A percentile compares a stretch with the other conserved stretches of the same genome.
phyloP scores from a whole-genome alignment of 2,329 filamentous ascomycete genomes.

The Rhynchosporium graminicola region DNA sequence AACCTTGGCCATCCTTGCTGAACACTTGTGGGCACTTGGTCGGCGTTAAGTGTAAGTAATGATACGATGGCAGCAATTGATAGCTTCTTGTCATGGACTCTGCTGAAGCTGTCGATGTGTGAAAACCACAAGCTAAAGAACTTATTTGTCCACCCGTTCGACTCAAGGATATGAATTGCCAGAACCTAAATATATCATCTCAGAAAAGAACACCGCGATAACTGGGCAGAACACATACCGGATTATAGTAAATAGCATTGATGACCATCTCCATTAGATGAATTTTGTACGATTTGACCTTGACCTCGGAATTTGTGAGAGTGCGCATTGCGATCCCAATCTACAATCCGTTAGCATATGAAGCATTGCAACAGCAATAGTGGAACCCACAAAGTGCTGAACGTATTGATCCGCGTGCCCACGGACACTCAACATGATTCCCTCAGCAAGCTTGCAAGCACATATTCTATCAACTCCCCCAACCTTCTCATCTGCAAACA shows the following conservation, averaged over 20 bases:
- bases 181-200: slow-evolving; percentile 49
- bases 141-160: slow-evolving; percentile 93
- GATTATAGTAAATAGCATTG: slow-evolving; percentile 98
- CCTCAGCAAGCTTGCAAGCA: slow-evolving; percentile 95
- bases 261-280: slow-evolving; percentile 99
- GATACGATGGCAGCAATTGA: slow-evolving; percentile 92
- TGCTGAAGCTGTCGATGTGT: slow-evolving; percentile 87
- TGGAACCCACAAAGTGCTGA: slow-evolving; percentile 64
- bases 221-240: slow-evolving; percentile 43
- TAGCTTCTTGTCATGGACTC: slow-evolving; percentile 98
- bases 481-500: slow-evolving; percentile 90
- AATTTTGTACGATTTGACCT: slow-evolving; percentile 91
- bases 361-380: background rate
- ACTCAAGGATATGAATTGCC: slow-evolving; percentile 83
- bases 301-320: slow-evolving; percentile 72
- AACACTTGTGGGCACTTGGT: slow-evolving; percentile 87
- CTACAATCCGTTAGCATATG: slow-evolving; percentile 29
- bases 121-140: slow-evolving; percentile 99
- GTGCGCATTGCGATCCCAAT: slow-evolving; percentile 86
- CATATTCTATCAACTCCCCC: slow-evolving; percentile 94
- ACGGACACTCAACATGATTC: slow-evolving; percentile 92
- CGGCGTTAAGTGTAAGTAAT: slow-evolving; percentile 75
- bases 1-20: slow-evolving; percentile 94
- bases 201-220: background rate
- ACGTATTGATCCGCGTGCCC: slow-evolving; percentile 87